Evolutionary conservation across 225 moss, liverwort and hornwort genomes (phyloP).

Genomic region (Marchantia polymorpha): DNA sequence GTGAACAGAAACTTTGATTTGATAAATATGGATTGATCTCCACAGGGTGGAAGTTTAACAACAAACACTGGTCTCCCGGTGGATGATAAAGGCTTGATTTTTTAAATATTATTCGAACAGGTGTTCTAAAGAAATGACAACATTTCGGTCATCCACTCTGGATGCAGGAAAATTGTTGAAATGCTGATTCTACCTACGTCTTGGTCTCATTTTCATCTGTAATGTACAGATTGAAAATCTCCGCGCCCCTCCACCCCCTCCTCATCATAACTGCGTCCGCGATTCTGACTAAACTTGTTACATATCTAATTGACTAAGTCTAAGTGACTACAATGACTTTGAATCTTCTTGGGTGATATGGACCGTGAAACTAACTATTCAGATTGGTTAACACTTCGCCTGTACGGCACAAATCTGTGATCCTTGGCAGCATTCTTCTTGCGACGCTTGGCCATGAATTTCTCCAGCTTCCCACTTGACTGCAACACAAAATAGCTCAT

Average conservation of each 20-base stretch:
- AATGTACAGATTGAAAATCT: neutral
- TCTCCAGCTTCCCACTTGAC: constrained; percentile 88
- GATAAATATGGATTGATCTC: neutral
- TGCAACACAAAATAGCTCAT: constrained; percentile 30
- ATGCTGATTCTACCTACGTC: neutral
- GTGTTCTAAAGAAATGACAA: neutral
- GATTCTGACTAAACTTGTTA: neutral
- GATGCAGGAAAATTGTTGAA: neutral
- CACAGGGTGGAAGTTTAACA: neutral
- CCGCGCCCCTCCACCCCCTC: no score
- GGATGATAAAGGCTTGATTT: neutral
- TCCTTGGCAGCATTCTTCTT: constrained; percentile 92
- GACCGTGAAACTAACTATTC: neutral
- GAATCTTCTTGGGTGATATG: no score
- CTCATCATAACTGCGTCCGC: neutral
- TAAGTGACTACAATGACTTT: neutral
- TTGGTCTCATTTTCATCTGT: neutral
- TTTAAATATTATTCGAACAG: neutral
- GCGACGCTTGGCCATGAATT: constrained; percentile 80
- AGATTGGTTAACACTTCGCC: constrained; percentile 39
- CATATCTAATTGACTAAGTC: neutral
- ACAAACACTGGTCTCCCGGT: neutral
- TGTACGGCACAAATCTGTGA: constrained; percentile 89
- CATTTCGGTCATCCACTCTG: neutral
- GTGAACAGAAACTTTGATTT: neutral